These are phyloP conservation scores for Penicillium bovifimosum DNA, from an alignment of 495 filamentous ascomycete species.

Conservation along the genomic window DNA sequence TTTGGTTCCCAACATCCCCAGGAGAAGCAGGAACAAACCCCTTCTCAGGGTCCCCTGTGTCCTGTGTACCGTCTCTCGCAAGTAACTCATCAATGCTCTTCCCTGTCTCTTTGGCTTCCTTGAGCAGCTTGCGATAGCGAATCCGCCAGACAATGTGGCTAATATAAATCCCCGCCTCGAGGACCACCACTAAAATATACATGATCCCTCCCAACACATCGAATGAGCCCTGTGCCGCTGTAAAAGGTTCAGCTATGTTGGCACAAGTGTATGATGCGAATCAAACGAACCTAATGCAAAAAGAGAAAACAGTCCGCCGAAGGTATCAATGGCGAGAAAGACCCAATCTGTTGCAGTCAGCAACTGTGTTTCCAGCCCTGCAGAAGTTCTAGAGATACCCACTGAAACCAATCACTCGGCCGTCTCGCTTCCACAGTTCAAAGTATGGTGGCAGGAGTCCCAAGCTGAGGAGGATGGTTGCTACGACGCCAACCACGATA, in stretches of 20 bases:
- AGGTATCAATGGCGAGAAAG: conserved; percentile 65
- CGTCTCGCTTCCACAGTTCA: conserved; percentile 65
- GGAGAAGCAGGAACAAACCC: not conserved
- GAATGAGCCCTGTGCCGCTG: conserved; percentile 62
- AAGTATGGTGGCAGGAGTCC: conserved; percentile 67
- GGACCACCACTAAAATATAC: conserved; percentile 61
- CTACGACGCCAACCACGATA: conserved; percentile 54
- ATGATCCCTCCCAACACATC: conserved; percentile 64
- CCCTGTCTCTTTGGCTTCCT: conserved; percentile 49
- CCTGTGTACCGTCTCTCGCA: conserved; percentile 11
- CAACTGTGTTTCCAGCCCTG: not conserved
- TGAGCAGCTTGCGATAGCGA: conserved; percentile 54
- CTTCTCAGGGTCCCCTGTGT: not conserved
- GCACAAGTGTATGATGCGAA: not conserved
- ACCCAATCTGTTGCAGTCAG: conserved; percentile 40
- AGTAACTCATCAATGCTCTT: conserved; percentile 61
- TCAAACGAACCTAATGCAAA: conserved; percentile 56
- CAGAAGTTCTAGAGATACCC: conserved; percentile 19
- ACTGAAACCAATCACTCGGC: conserved; percentile 66
- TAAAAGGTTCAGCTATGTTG: conserved; percentile 3
- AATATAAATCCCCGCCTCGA: conserved; percentile 64
- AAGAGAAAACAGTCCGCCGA: conserved; percentile 69
- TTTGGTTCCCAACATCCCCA: not conserved
- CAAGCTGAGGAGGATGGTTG: conserved; percentile 51
- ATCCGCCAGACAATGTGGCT: conserved; percentile 65